Evolutionary conservation across 2,329 filamentous ascomycete species (phyloP), one percentile per base, ranked within the genome.

Genomic region (Ophiostoma ulmi): DNA sequence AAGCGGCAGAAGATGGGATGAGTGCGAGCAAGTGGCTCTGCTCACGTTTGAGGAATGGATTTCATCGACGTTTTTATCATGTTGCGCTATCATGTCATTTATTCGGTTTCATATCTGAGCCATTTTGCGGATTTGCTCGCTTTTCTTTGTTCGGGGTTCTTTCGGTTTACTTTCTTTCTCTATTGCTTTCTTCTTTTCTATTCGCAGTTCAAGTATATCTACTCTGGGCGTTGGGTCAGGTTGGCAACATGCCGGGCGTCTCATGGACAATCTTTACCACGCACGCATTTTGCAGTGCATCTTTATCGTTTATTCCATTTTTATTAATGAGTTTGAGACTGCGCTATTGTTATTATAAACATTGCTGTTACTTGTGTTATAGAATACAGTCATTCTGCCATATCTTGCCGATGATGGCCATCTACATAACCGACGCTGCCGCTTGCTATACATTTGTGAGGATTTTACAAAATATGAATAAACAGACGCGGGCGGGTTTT

Each of bases 1-100:
- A 88, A 88, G 77, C 80, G 86, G 67, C 85, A 85, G 77, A 86
- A 82, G 70, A 41, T 74, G n/a, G 52, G 52, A 3, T 58, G 52
- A 58, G 52, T 17, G 11, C n/a, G 26, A 5, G 8, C 52, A 13
- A 5, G 11, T 17, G 13, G 3, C 17, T 44, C 17, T 55, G 20
- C 10, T 55, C 48, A 55, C 48, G 6, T 3, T 1, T 17, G 3
- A 55, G 48, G 48, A 55, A 55, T 22, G 48, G 20, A n/a, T 55
- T 55, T 7, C n/a, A 10, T 26, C 1, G 48, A 22, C n/a, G 20
- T n/a, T 22, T 22, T 8, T 55, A 14, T 61, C 55, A 61, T 61
- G 22, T 31, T 61, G 55, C 55, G 55, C 11, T 52, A 11, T 20
- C 26, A 6, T 35, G 22, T 35, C 58, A 13, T 63, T 14, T 13